These are phyloP conservation scores for Jatropha multifida DNA, from an alignment of 441 rosid species.

Conservation along the genomic window DNA sequence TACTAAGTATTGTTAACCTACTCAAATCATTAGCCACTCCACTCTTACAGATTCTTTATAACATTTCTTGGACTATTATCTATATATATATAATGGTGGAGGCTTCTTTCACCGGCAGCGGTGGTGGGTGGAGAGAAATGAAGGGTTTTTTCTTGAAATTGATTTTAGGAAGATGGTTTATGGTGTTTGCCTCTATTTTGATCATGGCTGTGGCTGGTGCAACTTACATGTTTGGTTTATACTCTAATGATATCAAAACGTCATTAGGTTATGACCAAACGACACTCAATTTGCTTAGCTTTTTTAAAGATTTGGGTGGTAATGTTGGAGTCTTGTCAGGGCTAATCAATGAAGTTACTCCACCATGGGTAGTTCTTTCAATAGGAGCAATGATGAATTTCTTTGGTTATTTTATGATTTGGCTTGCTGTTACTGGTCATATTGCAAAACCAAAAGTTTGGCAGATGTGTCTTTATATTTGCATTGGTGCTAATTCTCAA, in stretches of 20 bases:
- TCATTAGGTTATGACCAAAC: slow-evolving; percentile 66
- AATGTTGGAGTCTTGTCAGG: slow-evolving; percentile 64
- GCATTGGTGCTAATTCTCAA: slow-evolving; percentile 61
- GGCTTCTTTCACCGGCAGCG: slow-evolving; percentile 20
- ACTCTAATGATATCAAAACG: slow-evolving; percentile 50
- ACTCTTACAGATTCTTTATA: neutral
- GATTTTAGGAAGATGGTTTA: slow-evolving; percentile 61
- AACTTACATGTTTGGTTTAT: slow-evolving; percentile 64
- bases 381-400: slow-evolving; percentile 59
- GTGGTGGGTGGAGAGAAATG: slow-evolving; percentile 32
- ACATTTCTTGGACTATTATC: no score
- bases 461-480: slow-evolving; percentile 70
- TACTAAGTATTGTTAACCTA: neutral
- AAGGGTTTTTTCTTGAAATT: slow-evolving; percentile 37
- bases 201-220: slow-evolving; percentile 67
- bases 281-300: slow-evolving; percentile 58
- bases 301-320: slow-evolving; percentile 70
- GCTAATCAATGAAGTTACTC: slow-evolving; percentile 53
- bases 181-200: slow-evolving; percentile 55
- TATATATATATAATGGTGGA: slow-evolving; percentile 33
- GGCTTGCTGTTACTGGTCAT: slow-evolving; percentile 53
- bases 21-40: neutral
- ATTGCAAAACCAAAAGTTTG: slow-evolving; percentile 48
- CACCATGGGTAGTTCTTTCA: slow-evolving; percentile 54
- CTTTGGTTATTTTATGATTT: slow-evolving; percentile 65